Evolutionary conservation across 2,329 filamentous ascomycete species (phyloP).

Genomic region (Stagonosporopsis cucurbitacearum): DNA sequence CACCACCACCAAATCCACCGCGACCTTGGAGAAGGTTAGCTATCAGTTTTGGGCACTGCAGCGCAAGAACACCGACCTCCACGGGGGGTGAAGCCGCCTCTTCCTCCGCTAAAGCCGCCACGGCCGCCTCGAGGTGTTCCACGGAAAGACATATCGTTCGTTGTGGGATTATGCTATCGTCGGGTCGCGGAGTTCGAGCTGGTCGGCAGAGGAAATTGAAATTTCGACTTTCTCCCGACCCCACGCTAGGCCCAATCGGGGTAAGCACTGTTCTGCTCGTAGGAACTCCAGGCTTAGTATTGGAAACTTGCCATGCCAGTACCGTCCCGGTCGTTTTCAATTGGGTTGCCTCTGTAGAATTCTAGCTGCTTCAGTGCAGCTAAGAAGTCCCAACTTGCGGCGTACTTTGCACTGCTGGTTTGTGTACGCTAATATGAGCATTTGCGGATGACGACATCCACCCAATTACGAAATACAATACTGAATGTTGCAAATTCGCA

Average conservation of each 20-base stretch:
- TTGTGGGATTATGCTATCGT: slow-evolving; percentile 36
- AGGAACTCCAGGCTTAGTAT: neutral
- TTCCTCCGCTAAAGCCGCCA: slow-evolving; percentile 56
- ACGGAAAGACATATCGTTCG: slow-evolving; percentile 68
- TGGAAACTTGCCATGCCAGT: neutral
- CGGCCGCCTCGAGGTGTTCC: slow-evolving; percentile 48
- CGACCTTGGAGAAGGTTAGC: slow-evolving; percentile 48
- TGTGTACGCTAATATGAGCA: neutral
- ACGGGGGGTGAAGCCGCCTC: slow-evolving; percentile 59
- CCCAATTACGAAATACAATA: neutral
- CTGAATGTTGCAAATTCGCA: neutral
- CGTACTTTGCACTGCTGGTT: neutral
- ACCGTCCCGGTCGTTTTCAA: neutral
- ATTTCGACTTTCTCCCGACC: neutral
- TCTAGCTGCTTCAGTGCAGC: neutral
- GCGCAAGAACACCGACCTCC: slow-evolving; percentile 50
- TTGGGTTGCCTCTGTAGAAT: neutral
- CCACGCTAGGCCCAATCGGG: neutral
- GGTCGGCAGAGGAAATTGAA: slow-evolving; percentile 20
- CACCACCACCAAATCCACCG: slow-evolving; percentile 43
- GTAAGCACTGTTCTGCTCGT: neutral
- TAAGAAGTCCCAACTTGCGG: neutral
- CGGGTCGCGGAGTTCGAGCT: slow-evolving; percentile 36
- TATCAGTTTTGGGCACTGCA: slow-evolving; percentile 29
- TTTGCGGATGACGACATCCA: neutral